These are phyloP conservation scores for Boletus sp. DNA, from an alignment of 1,284 basidiomycete genomes.

Conservation along the genomic window DNA sequence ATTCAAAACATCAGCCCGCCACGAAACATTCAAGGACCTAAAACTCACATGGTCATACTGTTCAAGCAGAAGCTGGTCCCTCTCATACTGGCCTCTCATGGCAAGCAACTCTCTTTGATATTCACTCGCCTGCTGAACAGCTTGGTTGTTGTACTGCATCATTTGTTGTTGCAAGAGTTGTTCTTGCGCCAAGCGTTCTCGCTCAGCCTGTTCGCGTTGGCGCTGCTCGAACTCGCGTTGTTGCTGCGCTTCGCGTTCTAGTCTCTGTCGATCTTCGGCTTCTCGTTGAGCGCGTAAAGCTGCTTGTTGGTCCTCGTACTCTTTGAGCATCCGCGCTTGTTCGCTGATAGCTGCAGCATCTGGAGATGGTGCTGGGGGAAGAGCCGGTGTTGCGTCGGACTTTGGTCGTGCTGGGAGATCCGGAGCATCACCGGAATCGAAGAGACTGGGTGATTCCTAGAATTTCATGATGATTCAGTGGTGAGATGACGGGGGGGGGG, in stretches of 20 bases:
- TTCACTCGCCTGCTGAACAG: conserved; percentile 71
- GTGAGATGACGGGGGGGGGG: neutral
- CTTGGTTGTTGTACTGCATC: conserved; percentile 75
- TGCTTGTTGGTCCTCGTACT: conserved; percentile 96
- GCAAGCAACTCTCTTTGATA: conserved; percentile 90
- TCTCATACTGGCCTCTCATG: conserved; percentile 97
- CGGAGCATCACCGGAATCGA: conserved; percentile 81
- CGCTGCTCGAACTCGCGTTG: conserved; percentile 91
- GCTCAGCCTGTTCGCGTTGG: conserved; percentile 87
- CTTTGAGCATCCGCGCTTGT: conserved; percentile 93
- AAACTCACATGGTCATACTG: conserved; percentile 89
- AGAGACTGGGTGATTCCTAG: conserved; percentile 92
- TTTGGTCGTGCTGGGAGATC: conserved; percentile 88
- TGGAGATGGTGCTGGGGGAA: conserved; percentile 69
- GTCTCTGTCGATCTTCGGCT: conserved; percentile 79
- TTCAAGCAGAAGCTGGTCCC: conserved; percentile 97
- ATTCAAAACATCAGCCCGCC: conserved; percentile 18
- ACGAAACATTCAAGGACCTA: neutral
- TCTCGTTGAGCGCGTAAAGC: conserved; percentile 81
- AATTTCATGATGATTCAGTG: conserved; percentile 2
- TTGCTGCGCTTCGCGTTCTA: conserved; percentile 80
- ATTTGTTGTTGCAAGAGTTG: conserved; percentile 82
- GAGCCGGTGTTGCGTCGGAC: conserved; percentile 59
- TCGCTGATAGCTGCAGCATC: conserved; percentile 84
- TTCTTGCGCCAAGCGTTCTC: conserved; percentile 88